Evolutionary conservation across 140 eudicot species (phyloP), one percentile per base, ranked within the genome.

Genomic region (Cichorium intybus): DNA sequence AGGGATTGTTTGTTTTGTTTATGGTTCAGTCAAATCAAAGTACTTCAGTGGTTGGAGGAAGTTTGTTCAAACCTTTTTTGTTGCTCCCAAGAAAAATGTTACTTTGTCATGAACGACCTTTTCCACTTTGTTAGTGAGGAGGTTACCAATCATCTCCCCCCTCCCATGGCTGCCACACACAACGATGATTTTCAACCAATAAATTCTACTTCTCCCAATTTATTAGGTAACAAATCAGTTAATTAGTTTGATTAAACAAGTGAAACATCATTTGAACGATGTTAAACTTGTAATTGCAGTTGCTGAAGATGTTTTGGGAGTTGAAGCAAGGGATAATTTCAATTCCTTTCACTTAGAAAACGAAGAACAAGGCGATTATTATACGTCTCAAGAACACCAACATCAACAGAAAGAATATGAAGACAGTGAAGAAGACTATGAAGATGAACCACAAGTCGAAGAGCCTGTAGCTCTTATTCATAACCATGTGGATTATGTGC

Each of bases 81-180:
- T 92, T 63, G 95, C 98, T 53, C 96, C 1, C 96, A 92, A 48
- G 96, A 88, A 68, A 83, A 75, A 28, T 96, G 96, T 47, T 92
- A 74, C 72, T 92, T 79, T 78, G 90, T 92, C 34, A 61, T 83
- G 64, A 92, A 88, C 58, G 98, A 92, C 50, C 69, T 92, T 41
- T 86, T 92, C 56, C 95, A 92, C 59, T 81, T 80, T 79, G 73
- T 74, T 10, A 80, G 53, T 46, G 92, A 82, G 14, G 95, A 80
- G 50, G 78, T 52, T 5, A 66, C 56, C 31, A 70, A 69, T 53
- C 95, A 85, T 73, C 70, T 43, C 46, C 70, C 83, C 31, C 56
- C 69, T 5, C 76, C 85, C 0, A 43, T 48, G 16, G 60, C 62
- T 12, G 58, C 74, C 34, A 84, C 56, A 68, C 78, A 68, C 39